Conservation (phyloP, 169 alveolate genomes). For the Blepharisma undulans region DNA sequence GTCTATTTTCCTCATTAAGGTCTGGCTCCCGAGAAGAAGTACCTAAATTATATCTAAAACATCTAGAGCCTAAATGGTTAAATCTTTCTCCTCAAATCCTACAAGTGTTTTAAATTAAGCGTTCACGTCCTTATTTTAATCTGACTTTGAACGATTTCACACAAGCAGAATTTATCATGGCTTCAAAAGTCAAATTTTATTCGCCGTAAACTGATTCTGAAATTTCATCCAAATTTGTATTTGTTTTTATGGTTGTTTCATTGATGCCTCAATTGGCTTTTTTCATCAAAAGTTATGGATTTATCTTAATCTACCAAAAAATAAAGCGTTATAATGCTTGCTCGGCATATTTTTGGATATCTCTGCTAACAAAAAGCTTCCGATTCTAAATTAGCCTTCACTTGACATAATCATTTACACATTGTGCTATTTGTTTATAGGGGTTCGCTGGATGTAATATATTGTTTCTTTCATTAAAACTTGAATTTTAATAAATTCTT, state of each 20-base stretch:
- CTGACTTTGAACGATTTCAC: slow-evolving; percentile 86
- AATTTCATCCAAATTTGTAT: slow-evolving; percentile 79
- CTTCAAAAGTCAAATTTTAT: slow-evolving; percentile 92
- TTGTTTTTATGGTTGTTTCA: slow-evolving; percentile 27
- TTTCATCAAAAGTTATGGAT: slow-evolving; percentile 45
- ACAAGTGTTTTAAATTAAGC: slow-evolving; percentile 90
- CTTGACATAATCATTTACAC: slow-evolving; percentile 39
- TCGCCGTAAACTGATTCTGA: slow-evolving; percentile 80
- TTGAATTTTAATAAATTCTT: no score
- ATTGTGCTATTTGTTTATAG: slow-evolving; percentile 57
- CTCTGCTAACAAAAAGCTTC: slow-evolving; percentile 37
- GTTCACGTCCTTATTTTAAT: slow-evolving; percentile 90
- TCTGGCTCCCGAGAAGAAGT: no score
- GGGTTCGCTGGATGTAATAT: slow-evolving; percentile 65
- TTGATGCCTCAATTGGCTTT: slow-evolving; percentile 30
- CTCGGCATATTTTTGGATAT: slow-evolving; percentile 57
- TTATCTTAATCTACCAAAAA: slow-evolving; percentile 53
- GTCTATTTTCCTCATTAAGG: no score
- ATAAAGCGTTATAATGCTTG: slow-evolving; percentile 59
- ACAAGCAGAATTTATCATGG: slow-evolving; percentile 99
- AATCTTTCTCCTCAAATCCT: slow-evolving; percentile 74
- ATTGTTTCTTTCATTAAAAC: no score
- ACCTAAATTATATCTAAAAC: slow-evolving; percentile 97
- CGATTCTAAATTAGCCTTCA: slow-evolving; percentile 48
- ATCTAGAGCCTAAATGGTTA: slow-evolving; percentile 91